Evolutionary conservation across 495 filamentous ascomycete genomes (phyloP).

Genomic region (Terfezia boudieri): DNA sequence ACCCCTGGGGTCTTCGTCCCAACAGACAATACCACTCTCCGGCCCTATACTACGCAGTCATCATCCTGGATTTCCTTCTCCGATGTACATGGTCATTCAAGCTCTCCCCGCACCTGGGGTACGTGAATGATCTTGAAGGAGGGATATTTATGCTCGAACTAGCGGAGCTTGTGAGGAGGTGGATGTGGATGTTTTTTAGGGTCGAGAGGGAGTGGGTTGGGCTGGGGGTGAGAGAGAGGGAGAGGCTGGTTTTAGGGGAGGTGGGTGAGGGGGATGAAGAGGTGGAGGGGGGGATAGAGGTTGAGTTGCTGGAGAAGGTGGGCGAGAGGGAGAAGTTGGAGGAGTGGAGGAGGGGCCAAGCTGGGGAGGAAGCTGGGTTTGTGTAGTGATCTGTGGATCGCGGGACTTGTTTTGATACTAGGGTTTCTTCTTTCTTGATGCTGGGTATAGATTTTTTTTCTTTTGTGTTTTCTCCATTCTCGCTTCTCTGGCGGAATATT

Average conservation of each 20-base stretch:
- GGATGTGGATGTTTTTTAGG: constrained; percentile 94
- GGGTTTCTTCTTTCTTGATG: no score
- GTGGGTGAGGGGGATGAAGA: not conserved
- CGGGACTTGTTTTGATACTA: no score
- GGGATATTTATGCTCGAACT: constrained; percentile 71
- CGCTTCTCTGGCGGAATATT: no score
- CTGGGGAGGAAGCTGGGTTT: no score
- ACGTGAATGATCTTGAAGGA: constrained; percentile 63
- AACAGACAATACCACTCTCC: constrained; percentile 44
- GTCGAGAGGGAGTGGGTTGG: constrained; percentile 78
- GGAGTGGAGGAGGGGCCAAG: no score
- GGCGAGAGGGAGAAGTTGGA: no score
- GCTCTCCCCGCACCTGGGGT: constrained; percentile 54
- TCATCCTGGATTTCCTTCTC: constrained; percentile 54
- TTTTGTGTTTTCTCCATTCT: no score
- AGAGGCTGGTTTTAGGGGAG: not conserved
- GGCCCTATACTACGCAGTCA: constrained; percentile 60
- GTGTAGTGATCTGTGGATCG: no score
- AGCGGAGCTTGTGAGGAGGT: constrained; percentile 64
- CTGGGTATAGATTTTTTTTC: no score
- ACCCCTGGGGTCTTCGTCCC: constrained; percentile 57
- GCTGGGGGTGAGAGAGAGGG: constrained; percentile 7
- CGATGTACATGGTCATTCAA: constrained; percentile 81
- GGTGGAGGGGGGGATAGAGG: not conserved
- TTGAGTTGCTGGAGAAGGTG: not conserved